Evolutionary conservation across 352 stramenopile genomes (phyloP).

Genomic region (Hyaloperonospora arabidopsidis): DNA sequence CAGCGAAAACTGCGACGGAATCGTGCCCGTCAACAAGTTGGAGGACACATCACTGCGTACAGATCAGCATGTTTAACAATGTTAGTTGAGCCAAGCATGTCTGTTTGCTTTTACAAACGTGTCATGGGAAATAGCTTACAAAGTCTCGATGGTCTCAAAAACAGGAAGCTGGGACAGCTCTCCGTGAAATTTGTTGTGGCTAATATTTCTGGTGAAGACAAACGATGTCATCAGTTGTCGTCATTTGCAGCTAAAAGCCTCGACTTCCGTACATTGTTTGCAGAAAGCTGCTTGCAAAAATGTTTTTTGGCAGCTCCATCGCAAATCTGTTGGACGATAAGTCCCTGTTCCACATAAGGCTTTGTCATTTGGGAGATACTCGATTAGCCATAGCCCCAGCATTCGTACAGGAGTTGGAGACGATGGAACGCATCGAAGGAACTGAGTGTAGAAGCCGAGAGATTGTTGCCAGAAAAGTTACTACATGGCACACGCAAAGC

Average conservation of each 20-base stretch:
- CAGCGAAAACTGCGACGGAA: slow-evolving; percentile 30
- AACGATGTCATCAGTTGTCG: slow-evolving; percentile 6
- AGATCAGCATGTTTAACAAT: not conserved
- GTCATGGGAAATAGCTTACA: slow-evolving; percentile 28
- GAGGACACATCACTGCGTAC: slow-evolving; percentile 42
- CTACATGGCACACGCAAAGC: slow-evolving; percentile 12
- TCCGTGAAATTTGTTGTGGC: slow-evolving; percentile 42
- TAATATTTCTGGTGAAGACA: slow-evolving; percentile 34
- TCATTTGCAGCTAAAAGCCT: no score
- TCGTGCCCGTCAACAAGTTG: slow-evolving; percentile 37
- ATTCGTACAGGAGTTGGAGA: slow-evolving; percentile 34
- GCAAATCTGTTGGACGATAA: slow-evolving; percentile 41
- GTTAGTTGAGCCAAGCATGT: not conserved
- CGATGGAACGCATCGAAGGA: slow-evolving; percentile 36
- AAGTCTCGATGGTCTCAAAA: slow-evolving; percentile 30
- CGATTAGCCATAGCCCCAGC: not conserved
- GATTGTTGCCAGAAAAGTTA: slow-evolving; percentile 33
- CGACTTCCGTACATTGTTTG: slow-evolving; percentile 35
- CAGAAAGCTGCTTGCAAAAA: slow-evolving; percentile 45
- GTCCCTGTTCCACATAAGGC: slow-evolving; percentile 22
- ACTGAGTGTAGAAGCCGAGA: slow-evolving; percentile 22
- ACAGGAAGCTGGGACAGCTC: slow-evolving; percentile 21
- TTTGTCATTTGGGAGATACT: not conserved
- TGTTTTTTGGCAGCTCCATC: slow-evolving; percentile 21
- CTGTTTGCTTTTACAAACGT: not conserved